These are phyloP conservation scores for Astraeus odoratus DNA, from an alignment of 768 basidiomycete species.

Conservation along the genomic window DNA sequence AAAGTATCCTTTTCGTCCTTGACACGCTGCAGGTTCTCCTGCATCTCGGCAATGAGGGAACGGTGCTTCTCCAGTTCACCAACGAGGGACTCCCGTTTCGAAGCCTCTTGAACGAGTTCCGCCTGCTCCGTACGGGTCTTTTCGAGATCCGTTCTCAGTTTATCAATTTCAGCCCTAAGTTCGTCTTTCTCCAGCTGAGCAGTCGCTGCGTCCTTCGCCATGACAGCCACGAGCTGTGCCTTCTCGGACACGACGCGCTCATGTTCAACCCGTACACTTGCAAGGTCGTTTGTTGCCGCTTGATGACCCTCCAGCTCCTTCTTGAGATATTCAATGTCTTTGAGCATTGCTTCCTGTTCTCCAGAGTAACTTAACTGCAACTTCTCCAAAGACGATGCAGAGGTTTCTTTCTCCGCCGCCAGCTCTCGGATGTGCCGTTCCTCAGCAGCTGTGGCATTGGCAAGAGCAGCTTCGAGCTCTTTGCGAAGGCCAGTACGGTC, in stretches of 20 bases:
- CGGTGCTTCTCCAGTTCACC: constrained; percentile 75
- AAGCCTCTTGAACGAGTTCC: constrained; percentile 61
- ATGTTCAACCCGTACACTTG: constrained; percentile 32
- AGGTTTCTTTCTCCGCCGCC: constrained; percentile 23
- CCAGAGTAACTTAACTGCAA: constrained; percentile 11
- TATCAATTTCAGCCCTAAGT: constrained; percentile 36
- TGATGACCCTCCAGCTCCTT: constrained; percentile 49
- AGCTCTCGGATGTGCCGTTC: constrained; percentile 13
- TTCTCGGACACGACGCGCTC: constrained; percentile 49
- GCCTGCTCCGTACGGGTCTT: constrained; percentile 52
- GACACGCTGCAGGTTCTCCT: constrained; percentile 68
- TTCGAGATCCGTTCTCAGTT: constrained; percentile 53
- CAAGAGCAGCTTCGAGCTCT: constrained; percentile 57
- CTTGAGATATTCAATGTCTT: constrained; percentile 42
- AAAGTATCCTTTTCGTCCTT: constrained; percentile 79
- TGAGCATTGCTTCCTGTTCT: constrained; percentile 29
- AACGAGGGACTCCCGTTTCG: constrained; percentile 66
- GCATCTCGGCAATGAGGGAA: constrained; percentile 66
- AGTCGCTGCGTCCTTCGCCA: constrained; percentile 45
- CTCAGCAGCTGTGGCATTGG: constrained; percentile 25
- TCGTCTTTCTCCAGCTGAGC: constrained; percentile 35
- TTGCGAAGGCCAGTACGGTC: constrained; percentile 32
- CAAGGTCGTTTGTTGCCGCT: constrained; percentile 36
- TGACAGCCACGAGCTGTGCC: constrained; percentile 32
- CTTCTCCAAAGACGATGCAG: constrained; percentile 13